Evolutionary conservation across 306 rosid genomes (phyloP).

Genomic region (Ceratonia siliqua): DNA sequence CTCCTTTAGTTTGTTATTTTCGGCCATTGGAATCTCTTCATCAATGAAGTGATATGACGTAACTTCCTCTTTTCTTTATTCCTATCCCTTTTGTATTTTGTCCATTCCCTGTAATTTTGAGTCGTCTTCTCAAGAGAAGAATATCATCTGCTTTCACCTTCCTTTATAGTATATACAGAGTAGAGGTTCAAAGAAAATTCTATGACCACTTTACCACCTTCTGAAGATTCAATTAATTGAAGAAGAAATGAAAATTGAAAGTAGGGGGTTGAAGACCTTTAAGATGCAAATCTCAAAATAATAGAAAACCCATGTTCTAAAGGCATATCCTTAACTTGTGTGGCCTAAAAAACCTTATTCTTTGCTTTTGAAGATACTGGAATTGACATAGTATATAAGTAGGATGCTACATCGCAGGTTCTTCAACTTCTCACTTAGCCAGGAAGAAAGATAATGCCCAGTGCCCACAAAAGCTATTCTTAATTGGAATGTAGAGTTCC

Average conservation of each 20-base stretch:
- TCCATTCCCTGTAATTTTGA: slow-evolving; percentile 29
- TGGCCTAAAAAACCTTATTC: slow-evolving; percentile 7
- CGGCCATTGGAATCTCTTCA: slow-evolving; percentile 19
- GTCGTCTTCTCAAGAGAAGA: not conserved
- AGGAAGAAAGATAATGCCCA: too few species aligned
- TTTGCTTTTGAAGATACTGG: not conserved
- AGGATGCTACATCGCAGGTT: not conserved
- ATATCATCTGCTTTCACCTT: slow-evolving; percentile 7
- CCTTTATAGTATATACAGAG: slow-evolving; percentile 30
- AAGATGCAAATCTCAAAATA: not conserved
- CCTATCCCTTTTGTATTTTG: slow-evolving; percentile 31
- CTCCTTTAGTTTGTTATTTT: not conserved
- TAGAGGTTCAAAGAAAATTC: slow-evolving; percentile 37
- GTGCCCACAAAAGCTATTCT: too few species aligned
- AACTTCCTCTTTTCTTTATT: slow-evolving; percentile 32
- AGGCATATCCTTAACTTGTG: slow-evolving; percentile 41
- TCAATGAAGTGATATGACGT: slow-evolving; percentile 12
- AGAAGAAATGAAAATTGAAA: not conserved
- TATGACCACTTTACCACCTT: slow-evolving; percentile 7
- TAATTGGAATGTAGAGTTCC: too few species aligned
- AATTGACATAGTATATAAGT: not conserved
- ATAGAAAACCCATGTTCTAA: not conserved
- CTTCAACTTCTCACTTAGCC: not conserved
- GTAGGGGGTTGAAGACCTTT: not conserved
- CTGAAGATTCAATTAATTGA: slow-evolving; percentile 21